phyloP scores from a whole-genome alignment of 2,329 filamentous ascomycete genomes.

The Colletotrichum horii region DNA sequence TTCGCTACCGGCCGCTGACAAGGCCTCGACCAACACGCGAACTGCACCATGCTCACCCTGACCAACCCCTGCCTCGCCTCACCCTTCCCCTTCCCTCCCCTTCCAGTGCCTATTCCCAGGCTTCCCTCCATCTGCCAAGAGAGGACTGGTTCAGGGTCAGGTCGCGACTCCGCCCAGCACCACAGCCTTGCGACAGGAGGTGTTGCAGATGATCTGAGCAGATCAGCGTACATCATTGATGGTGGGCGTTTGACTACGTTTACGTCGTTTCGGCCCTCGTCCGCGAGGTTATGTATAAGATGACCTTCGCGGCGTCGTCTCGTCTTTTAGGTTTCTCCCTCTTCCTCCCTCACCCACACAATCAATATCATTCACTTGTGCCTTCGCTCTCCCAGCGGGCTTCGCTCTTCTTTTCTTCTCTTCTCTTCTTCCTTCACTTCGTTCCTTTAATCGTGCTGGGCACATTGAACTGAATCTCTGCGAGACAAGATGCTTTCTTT shows the following conservation, averaged over 20 bases:
- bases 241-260: constrained; percentile 8
- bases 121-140: constrained; percentile 12
- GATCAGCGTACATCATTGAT: constrained; percentile 13
- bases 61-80: neutral
- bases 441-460: constrained; percentile 28
- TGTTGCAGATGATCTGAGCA: constrained; percentile 24
- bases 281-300: constrained; percentile 18
- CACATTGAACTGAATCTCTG: constrained; percentile 22
- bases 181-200: constrained; percentile 23
- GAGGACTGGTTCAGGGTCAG: constrained; percentile 5
- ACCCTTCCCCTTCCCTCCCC: neutral
- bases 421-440: constrained; percentile 30
- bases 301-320: constrained; percentile 3
- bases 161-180: constrained; percentile 15
- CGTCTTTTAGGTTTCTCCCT: constrained; percentile 2
- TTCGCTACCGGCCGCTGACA: constrained; percentile 5
- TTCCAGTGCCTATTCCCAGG: neutral
- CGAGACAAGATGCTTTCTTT: constrained; percentile 40
- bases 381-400: constrained; percentile 22
- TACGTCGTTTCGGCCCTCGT: constrained; percentile 13
- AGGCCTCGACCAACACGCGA: constrained; percentile 10
- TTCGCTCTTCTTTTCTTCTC: constrained; percentile 24
- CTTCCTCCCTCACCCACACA: neutral
- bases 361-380: constrained; percentile 2
- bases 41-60: neutral